Evolutionary conservation across 352 stramenopile species (phyloP), one percentile per base, ranked within the genome.

Genomic region (Phytophthora agathidicida): DNA sequence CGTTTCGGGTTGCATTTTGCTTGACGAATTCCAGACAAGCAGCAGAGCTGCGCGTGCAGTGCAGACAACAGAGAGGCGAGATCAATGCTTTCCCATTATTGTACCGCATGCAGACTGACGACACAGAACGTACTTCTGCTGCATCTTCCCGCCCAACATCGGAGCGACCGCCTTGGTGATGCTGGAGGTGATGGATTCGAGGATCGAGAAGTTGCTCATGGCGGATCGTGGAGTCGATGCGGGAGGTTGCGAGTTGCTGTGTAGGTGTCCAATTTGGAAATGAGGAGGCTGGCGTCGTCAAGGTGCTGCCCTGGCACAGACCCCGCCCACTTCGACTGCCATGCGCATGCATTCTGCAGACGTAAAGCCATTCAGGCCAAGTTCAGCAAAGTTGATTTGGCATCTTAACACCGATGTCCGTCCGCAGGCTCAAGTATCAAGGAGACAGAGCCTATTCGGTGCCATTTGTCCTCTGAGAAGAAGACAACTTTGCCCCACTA

Each of bases 21-120:
- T 66, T 60, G 54, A 66, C 54, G 43, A 44, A 70, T 24, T 70
- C 38, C 16, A 70, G 55, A 32, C 51, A 68, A 2, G 51, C 59
- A 32, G 35, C 24, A 8, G 59, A 61, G 37, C 59, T 68, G 19
- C 16, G 43, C 6, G 22, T 5, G 9, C n/a, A 36, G 17, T 27
- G 26, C 11, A 42, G 14, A 24, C 13, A 47, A 20, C 3, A 37
- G n/a, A n/a, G n/a, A n/a, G n/a, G n/a, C n/a, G n/a, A n/a, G n/a
- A n/a, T n/a, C n/a, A n/a, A n/a, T n/a, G n/a, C n/a, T n/a, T n/a
- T n/a, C n/a, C n/a, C n/a, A n/a, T n/a, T n/a, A n/a, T n/a, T n/a
- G n/a, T n/a, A n/a, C n/a, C n/a, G n/a, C n/a, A n/a, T n/a, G n/a
- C n/a, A n/a, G n/a, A n/a, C n/a, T n/a, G n/a, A n/a, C n/a, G n/a